Evolutionary conservation across 345 rosid species (phyloP).

Genomic region (Brassica juncea): DNA sequence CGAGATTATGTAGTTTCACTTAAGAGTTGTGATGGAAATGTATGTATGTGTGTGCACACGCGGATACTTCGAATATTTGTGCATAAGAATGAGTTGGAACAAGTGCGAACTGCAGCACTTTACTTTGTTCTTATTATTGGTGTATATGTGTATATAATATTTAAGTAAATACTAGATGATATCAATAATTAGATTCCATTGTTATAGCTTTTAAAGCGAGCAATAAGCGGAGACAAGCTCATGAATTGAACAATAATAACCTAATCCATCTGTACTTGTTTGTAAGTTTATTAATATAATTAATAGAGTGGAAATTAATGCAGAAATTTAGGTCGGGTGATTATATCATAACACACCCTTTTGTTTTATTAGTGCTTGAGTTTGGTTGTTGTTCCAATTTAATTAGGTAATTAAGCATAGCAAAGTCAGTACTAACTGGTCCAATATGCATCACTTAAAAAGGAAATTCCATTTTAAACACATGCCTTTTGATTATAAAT

Average conservation of each 20-base stretch:
- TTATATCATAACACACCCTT: constrained; percentile 17
- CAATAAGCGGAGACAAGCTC: constrained; percentile 40
- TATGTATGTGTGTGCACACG: background rate
- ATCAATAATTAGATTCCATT: constrained; percentile 36
- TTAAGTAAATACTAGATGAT: background rate
- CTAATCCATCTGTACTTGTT: constrained; percentile 44
- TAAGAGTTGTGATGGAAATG: background rate
- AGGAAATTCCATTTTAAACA: constrained; percentile 20
- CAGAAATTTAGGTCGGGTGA: constrained; percentile 40
- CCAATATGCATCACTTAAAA: constrained; percentile 39
- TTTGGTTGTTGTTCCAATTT: constrained; percentile 35
- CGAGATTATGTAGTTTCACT: background rate
- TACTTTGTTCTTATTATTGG: constrained; percentile 35
- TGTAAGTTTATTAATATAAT: background rate
- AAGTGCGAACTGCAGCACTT: constrained; percentile 40
- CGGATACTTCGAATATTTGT: background rate
- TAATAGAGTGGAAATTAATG: constrained; percentile 27
- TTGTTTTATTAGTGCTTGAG: constrained; percentile 33
- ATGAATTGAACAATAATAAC: constrained; percentile 35
- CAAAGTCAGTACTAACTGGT: constrained; percentile 40
- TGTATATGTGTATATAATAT: constrained; percentile 24
- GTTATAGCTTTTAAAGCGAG: constrained; percentile 33
- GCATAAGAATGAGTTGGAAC: constrained; percentile 43
- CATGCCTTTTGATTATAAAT: constrained; percentile 16
- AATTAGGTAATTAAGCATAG: constrained; percentile 34